phyloP scores from a whole-genome alignment of 768 basidiomycete genomes.

The Trametes villosa region DNA sequence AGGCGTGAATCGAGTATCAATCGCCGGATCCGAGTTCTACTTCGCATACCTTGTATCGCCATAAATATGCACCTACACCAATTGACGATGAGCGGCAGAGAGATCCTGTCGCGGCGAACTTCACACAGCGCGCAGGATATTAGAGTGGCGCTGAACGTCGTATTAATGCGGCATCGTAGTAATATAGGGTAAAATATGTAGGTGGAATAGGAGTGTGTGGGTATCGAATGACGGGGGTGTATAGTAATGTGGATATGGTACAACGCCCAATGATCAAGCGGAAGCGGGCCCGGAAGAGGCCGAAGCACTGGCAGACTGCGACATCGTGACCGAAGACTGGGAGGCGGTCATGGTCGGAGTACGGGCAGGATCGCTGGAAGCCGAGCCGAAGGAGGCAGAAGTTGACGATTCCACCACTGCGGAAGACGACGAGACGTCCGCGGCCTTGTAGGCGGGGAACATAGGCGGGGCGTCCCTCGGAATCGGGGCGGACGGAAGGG shows the following conservation, averaged over 20 bases:
- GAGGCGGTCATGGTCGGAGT: neutral
- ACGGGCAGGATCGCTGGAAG: neutral
- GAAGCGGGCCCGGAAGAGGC: neutral
- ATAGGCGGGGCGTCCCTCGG: constrained; percentile 9
- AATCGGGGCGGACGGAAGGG: neutral
- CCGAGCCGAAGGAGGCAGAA: neutral
- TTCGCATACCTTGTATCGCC: too few species aligned
- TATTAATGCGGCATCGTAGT: too few species aligned
- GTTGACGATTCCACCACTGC: neutral
- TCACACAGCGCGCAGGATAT: too few species aligned
- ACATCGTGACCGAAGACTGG: neutral
- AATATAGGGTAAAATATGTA: too few species aligned
- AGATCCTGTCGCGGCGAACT: too few species aligned
- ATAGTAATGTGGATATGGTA: neutral
- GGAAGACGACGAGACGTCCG: constrained; percentile 4
- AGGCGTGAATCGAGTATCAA: too few species aligned
- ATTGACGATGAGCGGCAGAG: too few species aligned
- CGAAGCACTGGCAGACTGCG: neutral
- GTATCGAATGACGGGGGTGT: too few species aligned
- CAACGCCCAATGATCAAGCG: neutral
- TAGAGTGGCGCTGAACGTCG: too few species aligned
- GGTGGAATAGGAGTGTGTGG: too few species aligned
- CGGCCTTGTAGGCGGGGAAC: constrained; percentile 11
- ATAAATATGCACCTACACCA: too few species aligned
- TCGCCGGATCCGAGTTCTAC: too few species aligned